These are phyloP conservation scores for Chamaecrista fasciculata DNA, from an alignment of 306 rosid genomes.

Conservation along the genomic window DNA sequence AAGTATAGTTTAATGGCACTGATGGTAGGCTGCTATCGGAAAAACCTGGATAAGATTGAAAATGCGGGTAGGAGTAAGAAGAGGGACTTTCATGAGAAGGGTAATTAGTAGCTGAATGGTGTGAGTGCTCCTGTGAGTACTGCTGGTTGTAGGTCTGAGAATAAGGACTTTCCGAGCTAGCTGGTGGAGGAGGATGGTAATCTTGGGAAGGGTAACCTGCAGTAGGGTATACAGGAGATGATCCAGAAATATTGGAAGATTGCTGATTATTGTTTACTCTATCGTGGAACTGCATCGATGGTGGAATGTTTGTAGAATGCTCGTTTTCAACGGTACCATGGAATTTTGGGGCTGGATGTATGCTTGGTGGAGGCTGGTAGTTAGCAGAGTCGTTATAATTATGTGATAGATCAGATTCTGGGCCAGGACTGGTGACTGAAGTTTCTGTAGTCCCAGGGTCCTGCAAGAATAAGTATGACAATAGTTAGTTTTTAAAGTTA, in stretches of 20 bases:
- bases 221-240: conserved; percentile 57
- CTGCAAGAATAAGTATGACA: conserved; percentile 42
- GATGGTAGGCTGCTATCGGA: conserved; percentile 83
- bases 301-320: conserved; percentile 42
- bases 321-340: conserved; percentile 43
- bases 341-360: conserved; percentile 44
- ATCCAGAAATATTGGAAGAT: conserved; percentile 42
- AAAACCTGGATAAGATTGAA: conserved; percentile 95
- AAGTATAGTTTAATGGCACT: conserved; percentile 57
- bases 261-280: conserved; percentile 42
- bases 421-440: conserved; percentile 40
- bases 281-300: conserved; percentile 54
- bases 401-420: conserved; percentile 48
- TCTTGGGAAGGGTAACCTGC: conserved; percentile 69
- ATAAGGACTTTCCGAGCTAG: conserved; percentile 61
- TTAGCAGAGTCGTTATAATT: conserved; percentile 44
- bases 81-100: conserved; percentile 58
- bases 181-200: conserved; percentile 54
- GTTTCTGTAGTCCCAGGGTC: conserved; percentile 58
- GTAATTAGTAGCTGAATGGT: conserved; percentile 53
- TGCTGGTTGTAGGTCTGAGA: conserved; percentile 62
- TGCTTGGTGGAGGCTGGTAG: conserved; percentile 38
- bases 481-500: background rate
- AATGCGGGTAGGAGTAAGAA: conserved; percentile 56
- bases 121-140: conserved; percentile 65